Conservation (phyloP, 1,284 basidiomycete genomes). For the Ceratobasidium sp. region DNA sequence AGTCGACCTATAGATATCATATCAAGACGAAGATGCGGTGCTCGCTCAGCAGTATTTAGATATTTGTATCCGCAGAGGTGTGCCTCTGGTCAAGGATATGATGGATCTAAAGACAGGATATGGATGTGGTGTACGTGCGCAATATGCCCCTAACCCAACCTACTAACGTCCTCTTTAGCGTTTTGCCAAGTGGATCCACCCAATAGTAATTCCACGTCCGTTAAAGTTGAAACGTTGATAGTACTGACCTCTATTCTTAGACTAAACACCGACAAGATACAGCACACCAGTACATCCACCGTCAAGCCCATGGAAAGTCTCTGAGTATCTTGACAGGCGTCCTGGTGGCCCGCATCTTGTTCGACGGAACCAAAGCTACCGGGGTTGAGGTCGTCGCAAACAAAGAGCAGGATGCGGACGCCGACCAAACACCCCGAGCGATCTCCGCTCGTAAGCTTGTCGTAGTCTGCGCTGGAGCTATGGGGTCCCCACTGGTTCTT, state of each 20-base stretch:
- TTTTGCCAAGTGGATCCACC: neutral
- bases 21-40: neutral
- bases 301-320: neutral
- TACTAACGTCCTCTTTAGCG: neutral
- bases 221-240: neutral
- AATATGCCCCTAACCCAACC: neutral
- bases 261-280: neutral
- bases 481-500: conserved; percentile 62
- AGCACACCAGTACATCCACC: conserved; percentile 11
- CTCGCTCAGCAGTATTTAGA: conserved; percentile 3
- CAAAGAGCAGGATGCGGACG: neutral
- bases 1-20: neutral
- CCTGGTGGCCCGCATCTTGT: conserved; percentile 7
- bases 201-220: neutral
- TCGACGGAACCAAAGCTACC: conserved; percentile 11
- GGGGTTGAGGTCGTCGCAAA: conserved; percentile 10
- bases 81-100: neutral
- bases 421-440: neutral
- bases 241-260: neutral
- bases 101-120: neutral
- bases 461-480: conserved; percentile 1
- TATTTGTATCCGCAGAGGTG: neutral
- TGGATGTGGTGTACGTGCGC: neutral
- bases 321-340: neutral
- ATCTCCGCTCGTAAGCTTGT: conserved; percentile 20